Conservation (phyloP, 1,284 basidiomycete species). For the Boletus subluridellus region DNA sequence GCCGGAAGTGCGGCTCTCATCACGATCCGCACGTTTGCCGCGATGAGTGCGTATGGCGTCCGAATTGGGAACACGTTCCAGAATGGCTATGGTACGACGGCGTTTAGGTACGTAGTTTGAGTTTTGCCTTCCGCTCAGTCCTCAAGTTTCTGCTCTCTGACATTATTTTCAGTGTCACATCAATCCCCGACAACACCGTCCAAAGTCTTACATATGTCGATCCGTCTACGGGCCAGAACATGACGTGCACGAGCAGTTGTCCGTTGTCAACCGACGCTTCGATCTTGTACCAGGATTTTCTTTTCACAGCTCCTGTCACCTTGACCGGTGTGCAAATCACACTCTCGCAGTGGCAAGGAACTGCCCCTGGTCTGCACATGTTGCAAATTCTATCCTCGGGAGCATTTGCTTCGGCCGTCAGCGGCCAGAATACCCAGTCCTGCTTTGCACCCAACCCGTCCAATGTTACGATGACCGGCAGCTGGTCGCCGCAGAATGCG, state of each 20-base stretch:
- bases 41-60: constrained; percentile 72
- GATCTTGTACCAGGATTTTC: constrained; percentile 84
- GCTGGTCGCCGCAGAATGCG: constrained; percentile 64
- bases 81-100: constrained; percentile 74
- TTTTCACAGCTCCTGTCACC: constrained; percentile 61
- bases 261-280: constrained; percentile 72
- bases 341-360: constrained; percentile 73
- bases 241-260: constrained; percentile 68
- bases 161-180: constrained; percentile 57
- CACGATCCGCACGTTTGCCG: constrained; percentile 71
- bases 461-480: constrained; percentile 58
- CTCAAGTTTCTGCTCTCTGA: neutral
- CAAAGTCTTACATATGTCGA: constrained; percentile 77
- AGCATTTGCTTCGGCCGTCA: constrained; percentile 74
- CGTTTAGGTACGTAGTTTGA: constrained; percentile 66
- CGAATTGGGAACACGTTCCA: constrained; percentile 90
- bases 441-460: constrained; percentile 75
- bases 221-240: constrained; percentile 66
- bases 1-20: constrained; percentile 70
- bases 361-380: constrained; percentile 80
- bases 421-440: constrained; percentile 58
- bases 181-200: constrained; percentile 85
- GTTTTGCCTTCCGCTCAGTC: neutral
- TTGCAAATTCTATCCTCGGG: constrained; percentile 90
- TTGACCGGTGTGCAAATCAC: constrained; percentile 85